Evolutionary conservation across 2,329 filamentous ascomycete species (phyloP), one percentile per base, ranked within the genome.

Genomic region (Pseudogymnoascus sp.): DNA sequence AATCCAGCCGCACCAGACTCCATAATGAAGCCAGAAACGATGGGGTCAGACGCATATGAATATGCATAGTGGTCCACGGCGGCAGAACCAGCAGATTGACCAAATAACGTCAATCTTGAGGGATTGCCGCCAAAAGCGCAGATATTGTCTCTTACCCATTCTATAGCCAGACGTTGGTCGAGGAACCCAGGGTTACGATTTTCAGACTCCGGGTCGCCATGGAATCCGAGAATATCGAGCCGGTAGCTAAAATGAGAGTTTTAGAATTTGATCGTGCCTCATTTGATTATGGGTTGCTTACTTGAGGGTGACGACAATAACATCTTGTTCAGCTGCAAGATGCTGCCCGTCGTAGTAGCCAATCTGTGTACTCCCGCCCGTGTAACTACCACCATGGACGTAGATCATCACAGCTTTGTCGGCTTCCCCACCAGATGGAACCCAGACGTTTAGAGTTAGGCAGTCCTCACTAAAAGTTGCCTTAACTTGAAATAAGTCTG

Each of bases 51-150:
- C 3, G 53, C 24, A 43, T 62, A 69, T 11, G 69, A 66, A 61
- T 63, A 71, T 37, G 50, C 61, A 61, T 71, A 67, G 31, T 61
- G 62, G 50, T 71, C 70, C 12, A 66, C 80, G 63, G 83, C 84
- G 71, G 88, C 85, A 5, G 82, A 82, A 4, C 84, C 84, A 16
- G 84, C 84, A 65, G 82, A 84, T 62, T 83, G 73, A 0, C 85
- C 86, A 79, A 83, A 84, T 60, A 86, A 71, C 2, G 82, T 87
- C 31, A 88, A 78, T 62, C 82, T 79, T 14, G 63, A 46, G 43
- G 66, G 33, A 35, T 72, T 72, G n/a, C 75, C 75, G 6, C 75
- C 75, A 31, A 77, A 77, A 4, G 67, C 68, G 16, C 66, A 67
- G 26, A 77, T 75, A 28, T 77, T 77, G 2, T 70, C 67, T 31